Evolutionary conservation across 805 yeast species (phyloP), one percentile per base, ranked within the genome.

Genomic region (Debaryomyces castellii): DNA sequence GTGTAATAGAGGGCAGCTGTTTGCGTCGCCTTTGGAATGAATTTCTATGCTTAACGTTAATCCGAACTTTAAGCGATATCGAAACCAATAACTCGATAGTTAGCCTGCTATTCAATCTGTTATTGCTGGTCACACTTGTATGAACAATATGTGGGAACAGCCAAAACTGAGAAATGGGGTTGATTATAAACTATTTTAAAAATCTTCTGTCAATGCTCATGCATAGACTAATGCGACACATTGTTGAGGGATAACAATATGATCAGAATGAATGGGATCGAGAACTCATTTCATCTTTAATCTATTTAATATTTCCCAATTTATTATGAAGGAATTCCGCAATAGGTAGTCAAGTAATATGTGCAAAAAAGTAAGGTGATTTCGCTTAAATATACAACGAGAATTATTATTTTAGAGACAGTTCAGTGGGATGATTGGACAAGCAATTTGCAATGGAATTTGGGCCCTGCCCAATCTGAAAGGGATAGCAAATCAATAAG

Each of bases 191-290:
- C 16, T 4, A 20, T 14, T 30, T 30, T 30, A 8, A 30, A 30
- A 18, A 14, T 20, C 5, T 22, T 14, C 34, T 30, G 34, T 30
- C 34, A 30, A 22, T n/a, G 16, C 10, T 30, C 3, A 30, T 30
- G 34, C 34, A 30, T 30, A 30, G 34, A 30, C 34, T 30, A 30
- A 30, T 30, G 34, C 34, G 34, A 30, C 34, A 30, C 2, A 30
- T 25, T 30, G 34, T 30, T 30, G 6, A 16, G 34, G 7, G 12
- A 18, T 30, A 30, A 18, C 14, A 30, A 6, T 14, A 30, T 30
- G 9, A 30, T 14, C 9, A 30, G 28, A 25, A 10, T 7, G 11
- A 25, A 25, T 25, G 4, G 28, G n/a, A n/a, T n/a, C n/a, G n/a
- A n/a, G n/a, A n/a, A n/a, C n/a, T n/a, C n/a, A n/a, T n/a, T n/a